These are phyloP conservation scores for Ustilago loliicola DNA, from an alignment of 1,284 basidiomycete species.

Conservation along the genomic window DNA sequence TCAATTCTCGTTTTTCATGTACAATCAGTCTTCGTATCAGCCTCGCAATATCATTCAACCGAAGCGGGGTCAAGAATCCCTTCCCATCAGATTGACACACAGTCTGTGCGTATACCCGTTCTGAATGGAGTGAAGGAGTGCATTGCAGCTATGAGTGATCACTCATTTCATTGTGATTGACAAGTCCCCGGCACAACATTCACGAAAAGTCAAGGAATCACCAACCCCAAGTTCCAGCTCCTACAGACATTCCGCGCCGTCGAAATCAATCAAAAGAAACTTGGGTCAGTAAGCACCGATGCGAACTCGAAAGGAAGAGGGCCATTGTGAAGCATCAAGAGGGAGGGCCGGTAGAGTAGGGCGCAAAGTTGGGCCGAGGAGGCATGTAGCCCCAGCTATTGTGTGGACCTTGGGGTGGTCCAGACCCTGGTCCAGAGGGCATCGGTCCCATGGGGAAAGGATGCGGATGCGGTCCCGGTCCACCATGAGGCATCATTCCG, in stretches of 20 bases:
- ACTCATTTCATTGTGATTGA: too few species aligned
- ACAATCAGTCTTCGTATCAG: conserved; percentile 43
- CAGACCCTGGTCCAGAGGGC: conserved; percentile 21
- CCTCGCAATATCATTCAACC: conserved; percentile 59
- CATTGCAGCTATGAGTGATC: not conserved
- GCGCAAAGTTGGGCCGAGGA: conserved; percentile 34
- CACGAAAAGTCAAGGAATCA: conserved; percentile 6
- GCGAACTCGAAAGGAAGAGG: not conserved
- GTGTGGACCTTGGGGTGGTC: conserved; percentile 26
- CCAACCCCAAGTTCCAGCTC: conserved; percentile 58
- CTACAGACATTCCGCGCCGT: conserved; percentile 9
- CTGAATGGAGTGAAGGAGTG: not conserved
- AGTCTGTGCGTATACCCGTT: not conserved
- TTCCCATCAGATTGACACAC: conserved; percentile 2
- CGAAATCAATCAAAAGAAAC: not conserved
- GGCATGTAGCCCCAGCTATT: conserved; percentile 32
- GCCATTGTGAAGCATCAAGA: conserved; percentile 9
- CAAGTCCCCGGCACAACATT: too few species aligned
- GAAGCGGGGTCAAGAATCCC: conserved; percentile 46
- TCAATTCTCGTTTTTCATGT: conserved; percentile 21
- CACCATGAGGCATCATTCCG: conserved; percentile 40
- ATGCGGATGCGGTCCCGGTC: conserved; percentile 18
- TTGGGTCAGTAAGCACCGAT: conserved; percentile 5
- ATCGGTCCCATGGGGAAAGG: conserved; percentile 45
- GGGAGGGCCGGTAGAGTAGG: conserved; percentile 45